Base-by-base conservation (phyloP, 805 yeast genomes). In the Saccharomyces eubayanus region DNA sequence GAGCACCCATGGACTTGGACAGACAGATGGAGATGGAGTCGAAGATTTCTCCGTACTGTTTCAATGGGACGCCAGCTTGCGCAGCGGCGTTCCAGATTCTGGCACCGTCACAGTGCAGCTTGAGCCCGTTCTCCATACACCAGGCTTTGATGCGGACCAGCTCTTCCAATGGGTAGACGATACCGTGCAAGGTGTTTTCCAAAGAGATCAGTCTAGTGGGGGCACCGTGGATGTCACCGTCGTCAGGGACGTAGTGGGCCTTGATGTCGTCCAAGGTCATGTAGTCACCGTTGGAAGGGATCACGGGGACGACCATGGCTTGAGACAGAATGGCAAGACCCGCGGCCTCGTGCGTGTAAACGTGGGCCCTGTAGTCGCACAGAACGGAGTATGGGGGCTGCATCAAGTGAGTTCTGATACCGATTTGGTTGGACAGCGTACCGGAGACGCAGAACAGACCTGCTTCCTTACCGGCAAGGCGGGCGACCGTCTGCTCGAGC, bases 101-200 rank as follows among this genome's bases (percentile, higher is more conserved):
- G n/a, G 97, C 98, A 57, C 97, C 98, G 68, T 91, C 98, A 62
- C 90, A 81, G 64, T 92, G 97, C 60, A 90, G 69, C 53, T 74
- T 77, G 53, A 88, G 71, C 52, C 74, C 76, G 60, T 83, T 76
- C 29, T 72, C 78, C 51, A 76, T 74, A 58, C 92, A 88, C 77
- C 87, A 91, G 46, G 72, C 77, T 46, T 85, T 78, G 61, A 91
- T 91, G 53, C 81, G 79, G 54, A 73, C 72, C 53, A 91, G 77
- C 67, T 91, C 97, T 31, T 85, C 92, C 47, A 84, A 62, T 8
- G 98, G 98, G 69, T 80, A 78, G 47, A 91, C 72, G 40, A 85
- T 76, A 27, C 98, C 98, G 61, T 87, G 91, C 49, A 90, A 64
- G 3, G 97, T 91, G 73, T 91, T 91, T 66, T 91, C 98, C 60